Percentiles rank a stretch among this genome's conserved stretches.
phyloP scores from a whole-genome alignment of 306 rosid genomes.

The Leucaena leucocephala region DNA sequence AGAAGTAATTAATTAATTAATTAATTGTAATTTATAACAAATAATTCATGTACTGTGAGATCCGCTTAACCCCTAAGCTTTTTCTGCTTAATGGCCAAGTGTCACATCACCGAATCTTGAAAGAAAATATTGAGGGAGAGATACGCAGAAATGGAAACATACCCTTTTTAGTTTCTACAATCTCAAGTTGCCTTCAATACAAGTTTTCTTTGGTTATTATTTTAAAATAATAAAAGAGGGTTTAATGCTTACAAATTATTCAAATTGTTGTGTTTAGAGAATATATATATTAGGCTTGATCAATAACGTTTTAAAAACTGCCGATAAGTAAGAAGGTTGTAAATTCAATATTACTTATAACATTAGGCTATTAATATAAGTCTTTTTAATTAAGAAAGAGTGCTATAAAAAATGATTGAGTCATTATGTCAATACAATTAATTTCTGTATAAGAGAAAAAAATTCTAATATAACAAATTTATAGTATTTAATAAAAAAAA shows the following conservation, averaged over 20 bases:
- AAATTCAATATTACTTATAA: too few relatives aligned
- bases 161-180: neutral
- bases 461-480: too few relatives aligned
- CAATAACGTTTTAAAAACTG: too few relatives aligned
- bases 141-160: neutral
- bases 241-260: neutral
- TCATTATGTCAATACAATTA: too few relatives aligned
- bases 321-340: too few relatives aligned
- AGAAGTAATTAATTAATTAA: neutral
- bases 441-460: too few relatives aligned
- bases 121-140: neutral
- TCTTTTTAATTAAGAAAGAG: too few relatives aligned
- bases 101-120: neutral
- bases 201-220: neutral
- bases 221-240: neutral
- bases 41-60: neutral
- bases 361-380: too few relatives aligned
- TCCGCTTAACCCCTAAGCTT: neutral
- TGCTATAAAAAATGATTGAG: too few relatives aligned
- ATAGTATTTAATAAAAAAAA: too few relatives aligned
- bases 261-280: neutral
- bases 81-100: neutral
- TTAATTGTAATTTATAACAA: neutral
- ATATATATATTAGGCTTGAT: too few relatives aligned
- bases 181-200: slow-evolving; percentile 1